phyloP scores from a whole-genome alignment of 2,329 filamentous ascomycete genomes.

The Cadophora luteo-olivacea region DNA sequence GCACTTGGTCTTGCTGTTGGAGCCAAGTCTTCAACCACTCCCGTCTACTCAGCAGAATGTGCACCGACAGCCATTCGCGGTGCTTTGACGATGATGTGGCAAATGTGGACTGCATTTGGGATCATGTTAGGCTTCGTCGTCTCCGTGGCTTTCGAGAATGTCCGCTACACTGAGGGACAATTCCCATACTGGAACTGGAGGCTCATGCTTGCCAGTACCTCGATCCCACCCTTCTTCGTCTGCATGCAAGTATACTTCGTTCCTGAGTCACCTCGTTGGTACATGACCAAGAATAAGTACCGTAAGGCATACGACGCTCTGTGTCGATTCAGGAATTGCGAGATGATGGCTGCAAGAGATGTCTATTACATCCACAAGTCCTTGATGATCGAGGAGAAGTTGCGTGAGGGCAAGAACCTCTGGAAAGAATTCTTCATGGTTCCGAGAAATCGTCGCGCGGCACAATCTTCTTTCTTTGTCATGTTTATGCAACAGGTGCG shows the following conservation, averaged over 20 bases:
- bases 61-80: conserved; percentile 59
- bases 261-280: conserved; percentile 69
- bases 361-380: conserved; percentile 70
- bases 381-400: conserved; percentile 59
- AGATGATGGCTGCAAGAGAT: conserved; percentile 65
- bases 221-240: conserved; percentile 65
- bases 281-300: conserved; percentile 70
- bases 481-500: conserved; percentile 71
- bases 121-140: conserved; percentile 67
- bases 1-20: conserved; percentile 79
- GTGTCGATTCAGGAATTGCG: conserved; percentile 51
- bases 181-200: conserved; percentile 61
- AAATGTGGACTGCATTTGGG: conserved; percentile 71
- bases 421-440: conserved; percentile 65
- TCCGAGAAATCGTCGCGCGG: conserved; percentile 72
- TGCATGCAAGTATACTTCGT: conserved; percentile 67
- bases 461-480: conserved; percentile 75
- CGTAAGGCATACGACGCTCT: conserved; percentile 64
- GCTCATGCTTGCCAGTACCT: conserved; percentile 67
- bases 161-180: conserved; percentile 45
- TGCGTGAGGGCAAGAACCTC: conserved; percentile 28
- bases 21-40: conserved; percentile 71
- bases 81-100: conserved; percentile 78
- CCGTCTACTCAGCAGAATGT: conserved; percentile 70
- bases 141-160: conserved; percentile 59